Percentiles rank a stretch among this genome's conserved stretches.
Evolutionary conservation across 371 early-diverging fungal genomes (phyloP).

Genomic region (Mortierella sp.): DNA sequence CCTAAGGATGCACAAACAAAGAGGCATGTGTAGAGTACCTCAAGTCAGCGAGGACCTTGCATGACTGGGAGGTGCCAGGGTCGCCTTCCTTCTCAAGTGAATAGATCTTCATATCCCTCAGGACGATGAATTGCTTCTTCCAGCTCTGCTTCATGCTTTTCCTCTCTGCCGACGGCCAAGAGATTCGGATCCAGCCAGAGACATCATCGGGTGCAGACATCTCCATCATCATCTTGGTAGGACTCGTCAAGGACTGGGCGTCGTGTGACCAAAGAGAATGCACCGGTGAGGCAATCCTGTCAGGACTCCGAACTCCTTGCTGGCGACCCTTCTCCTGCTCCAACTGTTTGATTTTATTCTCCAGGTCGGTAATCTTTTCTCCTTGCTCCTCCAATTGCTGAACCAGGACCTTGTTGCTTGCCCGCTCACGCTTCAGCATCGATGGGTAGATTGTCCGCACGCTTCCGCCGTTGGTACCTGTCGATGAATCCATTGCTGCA

Average conservation of each 20-base stretch:
- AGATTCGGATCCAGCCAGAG: slow-evolving; percentile 54
- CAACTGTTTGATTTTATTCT: slow-evolving; percentile 37
- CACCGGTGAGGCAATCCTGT: slow-evolving; percentile 36
- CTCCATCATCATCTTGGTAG: slow-evolving; percentile 53
- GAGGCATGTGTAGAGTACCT: slow-evolving; percentile 22
- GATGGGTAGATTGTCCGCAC: slow-evolving; percentile 55
- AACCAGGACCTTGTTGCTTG: slow-evolving; percentile 53
- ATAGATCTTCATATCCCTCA: slow-evolving; percentile 48
- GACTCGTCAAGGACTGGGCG: slow-evolving; percentile 17
- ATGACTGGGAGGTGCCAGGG: slow-evolving; percentile 23
- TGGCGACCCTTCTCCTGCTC: slow-evolving; percentile 51
- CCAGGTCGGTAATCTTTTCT: slow-evolving; percentile 55
- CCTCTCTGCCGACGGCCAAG: slow-evolving; percentile 50
- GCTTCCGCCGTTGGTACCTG: slow-evolving; percentile 35
- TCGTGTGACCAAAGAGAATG: slow-evolving; percentile 38
- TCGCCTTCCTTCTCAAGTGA: slow-evolving; percentile 54
- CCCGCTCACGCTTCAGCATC: slow-evolving; percentile 55
- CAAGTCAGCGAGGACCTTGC: slow-evolving; percentile 43
- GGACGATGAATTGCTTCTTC: slow-evolving; percentile 53
- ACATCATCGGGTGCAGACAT: slow-evolving; percentile 40
- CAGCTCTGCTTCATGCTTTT: slow-evolving; percentile 42
- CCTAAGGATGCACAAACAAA: too few species aligned
- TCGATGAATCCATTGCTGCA: slow-evolving; percentile 43
- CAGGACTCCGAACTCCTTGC: slow-evolving; percentile 38
- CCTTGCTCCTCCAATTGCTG: slow-evolving; percentile 57